Evolutionary conservation across 2,329 filamentous ascomycete genomes (phyloP), one percentile per base, ranked within the genome.

Genomic region (Diplodia sapinea): DNA sequence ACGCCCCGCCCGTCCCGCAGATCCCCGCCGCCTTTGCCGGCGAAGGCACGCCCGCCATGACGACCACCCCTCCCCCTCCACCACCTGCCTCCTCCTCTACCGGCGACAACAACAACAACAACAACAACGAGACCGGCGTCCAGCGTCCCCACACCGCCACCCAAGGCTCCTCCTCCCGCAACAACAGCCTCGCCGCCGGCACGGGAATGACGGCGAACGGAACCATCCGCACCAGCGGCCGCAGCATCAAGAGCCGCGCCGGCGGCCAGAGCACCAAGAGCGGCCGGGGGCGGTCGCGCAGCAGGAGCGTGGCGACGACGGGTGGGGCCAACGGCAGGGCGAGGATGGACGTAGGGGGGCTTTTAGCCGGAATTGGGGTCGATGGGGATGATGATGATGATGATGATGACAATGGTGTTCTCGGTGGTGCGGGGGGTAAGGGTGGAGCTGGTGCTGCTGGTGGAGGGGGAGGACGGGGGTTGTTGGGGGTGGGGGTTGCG

Each of bases 341-440:
- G 55, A 74, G 74, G 55, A 73, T 75, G 7, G 75, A 79, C 68
- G 75, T 79, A 8, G 70, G 68, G 0, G 73, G 72, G 0, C 74
- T 79, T 33, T 71, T 79, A 70, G 74, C 77, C 47, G 78, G 75
- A 59, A 75, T 79, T 57, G 76, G 31, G 3, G 49, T 79, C 56
- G 76, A 51, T 40, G 54, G 38, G 11, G 57, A 63, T 31, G 51
- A 49, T 43, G 57, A 71, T 15, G 73, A 72, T 54, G 73, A 73
- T 31, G 71, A 36, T 15, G 31, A 31, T 31, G 31, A 4, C 1
- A 2, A 43, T 74, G 68, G 23, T n/a, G n/a, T n/a, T n/a, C n/a
- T 70, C 66, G 40, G 71, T 36, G 15, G 70, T n/a, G n/a, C n/a
- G n/a, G n/a, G n/a, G n/a, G n/a, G n/a, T n/a, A n/a, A n/a, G n/a